Evolutionary conservation across 495 filamentous ascomycete species (phyloP), one percentile per base, ranked within the genome.

Genomic region (Terfezia claveryi): DNA sequence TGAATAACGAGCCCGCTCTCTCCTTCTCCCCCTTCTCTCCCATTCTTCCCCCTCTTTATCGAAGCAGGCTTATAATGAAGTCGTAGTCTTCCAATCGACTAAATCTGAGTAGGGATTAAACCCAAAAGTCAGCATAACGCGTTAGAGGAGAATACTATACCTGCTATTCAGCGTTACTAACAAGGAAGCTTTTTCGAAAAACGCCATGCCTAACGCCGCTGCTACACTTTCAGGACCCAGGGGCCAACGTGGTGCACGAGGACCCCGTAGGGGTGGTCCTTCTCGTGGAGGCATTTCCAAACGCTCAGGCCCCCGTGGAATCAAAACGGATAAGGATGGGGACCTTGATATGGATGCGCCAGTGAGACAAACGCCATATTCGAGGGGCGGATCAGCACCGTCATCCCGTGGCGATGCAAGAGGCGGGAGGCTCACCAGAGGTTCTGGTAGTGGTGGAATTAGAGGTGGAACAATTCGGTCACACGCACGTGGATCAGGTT

Each of bases 311-410:
- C 68, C 55, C 38, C 56, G 66, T 58, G 57, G 68, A 12, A 66
- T 68, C 7, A 74, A 76, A 51, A 71, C 76, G 55, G 86, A 92
- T 64, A 76, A 76, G 60, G 86, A 92, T 73, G 86, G 86, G 12
- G 86, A 92, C 68, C 71, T 91, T 41, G 74, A 79, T 37, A 93
- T 91, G 86, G 83, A 79, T 66, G 70, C 66, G 50, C 67, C 69
- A 20, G 64, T 64, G 36, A 63, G 64, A 17, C 27, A 32, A 32
- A 32, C 27, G 7, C 50, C 50, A 32, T 63, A 65, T 27, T 59
- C 56, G 38, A 71, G 73, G 36, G 67, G 61, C 57, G 70, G 62
- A 14, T n/a, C n/a, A n/a, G 14, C 16, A 12, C 14, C 11, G 23
- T 32, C 50, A 23, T 12, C 50, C n/a, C 56, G 58, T 36, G 57